phyloP scores from a whole-genome alignment of 306 rosid genomes.

The Prunus fruticosa region DNA sequence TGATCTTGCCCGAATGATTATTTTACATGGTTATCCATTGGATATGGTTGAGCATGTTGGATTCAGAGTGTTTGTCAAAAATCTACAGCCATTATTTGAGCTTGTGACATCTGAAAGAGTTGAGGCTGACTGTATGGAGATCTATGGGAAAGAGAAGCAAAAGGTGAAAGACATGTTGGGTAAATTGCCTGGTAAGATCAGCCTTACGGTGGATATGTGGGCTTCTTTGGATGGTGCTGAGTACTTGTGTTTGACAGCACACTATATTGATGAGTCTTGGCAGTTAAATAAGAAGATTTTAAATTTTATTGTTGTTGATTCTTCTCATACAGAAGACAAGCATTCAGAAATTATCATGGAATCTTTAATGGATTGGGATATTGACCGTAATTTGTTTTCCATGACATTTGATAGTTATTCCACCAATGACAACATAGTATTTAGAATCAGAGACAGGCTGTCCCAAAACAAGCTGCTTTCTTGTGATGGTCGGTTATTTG shows the following conservation, averaged over 20 bases:
- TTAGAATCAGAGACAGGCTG: conserved; percentile 67
- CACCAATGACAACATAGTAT: conserved; percentile 56
- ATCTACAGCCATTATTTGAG: conserved; percentile 94
- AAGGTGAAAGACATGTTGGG: conserved; percentile 84
- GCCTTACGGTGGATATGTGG: conserved; percentile 88
- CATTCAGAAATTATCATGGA: conserved; percentile 75
- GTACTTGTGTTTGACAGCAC: conserved; percentile 83
- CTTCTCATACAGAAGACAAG: conserved; percentile 74
- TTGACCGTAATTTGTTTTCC: conserved; percentile 87
- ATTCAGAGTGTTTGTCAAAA: conserved; percentile 83
- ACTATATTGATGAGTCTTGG: conserved; percentile 95
- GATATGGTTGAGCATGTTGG: conserved; percentile 94
- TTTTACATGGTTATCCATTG: conserved; percentile 94
- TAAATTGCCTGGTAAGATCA: conserved; percentile 92
- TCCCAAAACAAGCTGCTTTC: conserved; percentile 84
- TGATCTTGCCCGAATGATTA: conserved; percentile 98
- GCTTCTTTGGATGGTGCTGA: conserved; percentile 46
- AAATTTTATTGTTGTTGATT: conserved; percentile 69
- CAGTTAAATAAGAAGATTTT: conserved; percentile 69
- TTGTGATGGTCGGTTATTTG: conserved; percentile 87
- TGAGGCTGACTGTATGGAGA: conserved; percentile 94
- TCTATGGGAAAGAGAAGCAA: conserved; percentile 78
- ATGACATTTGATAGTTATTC: conserved; percentile 79
- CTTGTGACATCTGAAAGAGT: conserved; percentile 64
- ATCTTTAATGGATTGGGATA: conserved; percentile 96